A percentile compares a stretch with the other conserved stretches of the same genome.
phyloP scores from a whole-genome alignment of 169 alveolate genomes.

The Theileria equi region DNA sequence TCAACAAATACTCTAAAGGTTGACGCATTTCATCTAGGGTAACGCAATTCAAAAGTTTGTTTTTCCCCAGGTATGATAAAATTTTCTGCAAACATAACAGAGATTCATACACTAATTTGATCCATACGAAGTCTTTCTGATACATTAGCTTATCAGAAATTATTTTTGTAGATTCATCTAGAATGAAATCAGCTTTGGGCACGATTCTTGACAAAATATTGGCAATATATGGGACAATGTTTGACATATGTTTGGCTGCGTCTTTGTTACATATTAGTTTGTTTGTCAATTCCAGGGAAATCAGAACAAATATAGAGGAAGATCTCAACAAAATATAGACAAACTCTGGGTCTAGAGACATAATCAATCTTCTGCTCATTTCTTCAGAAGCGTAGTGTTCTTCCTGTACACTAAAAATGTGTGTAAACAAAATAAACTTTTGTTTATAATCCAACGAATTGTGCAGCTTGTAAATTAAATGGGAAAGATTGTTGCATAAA shows the following conservation, averaged over 20 bases:
- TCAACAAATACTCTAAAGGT: slow-evolving; percentile 23
- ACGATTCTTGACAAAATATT: neutral
- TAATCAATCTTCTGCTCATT: slow-evolving; percentile 3
- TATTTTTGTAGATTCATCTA: slow-evolving; percentile 23
- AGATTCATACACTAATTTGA: slow-evolving; percentile 25
- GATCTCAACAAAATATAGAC: slow-evolving; percentile 37
- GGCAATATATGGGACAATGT: slow-evolving; percentile 11
- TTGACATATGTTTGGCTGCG: slow-evolving; percentile 36
- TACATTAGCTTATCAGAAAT: slow-evolving; percentile 2
- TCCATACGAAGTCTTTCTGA: neutral
- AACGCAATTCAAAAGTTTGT: neutral
- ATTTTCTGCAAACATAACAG: slow-evolving; percentile 7
- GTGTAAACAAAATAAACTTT: slow-evolving; percentile 31
- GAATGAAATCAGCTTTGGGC: neutral
- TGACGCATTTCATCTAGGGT: slow-evolving; percentile 19
- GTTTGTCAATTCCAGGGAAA: slow-evolving; percentile 14
- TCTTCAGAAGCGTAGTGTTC: neutral
- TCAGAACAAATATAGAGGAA: slow-evolving; percentile 19
- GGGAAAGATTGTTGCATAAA: slow-evolving; percentile 24
- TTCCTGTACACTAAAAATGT: neutral
- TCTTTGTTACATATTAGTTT: neutral
- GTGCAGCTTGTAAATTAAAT: slow-evolving; percentile 35
- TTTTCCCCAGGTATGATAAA: neutral
- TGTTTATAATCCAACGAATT: slow-evolving; percentile 16
- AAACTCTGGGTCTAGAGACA: slow-evolving; percentile 57